Conservation (phyloP, 768 basidiomycete species). For the Boletus reticuloceps region DNA sequence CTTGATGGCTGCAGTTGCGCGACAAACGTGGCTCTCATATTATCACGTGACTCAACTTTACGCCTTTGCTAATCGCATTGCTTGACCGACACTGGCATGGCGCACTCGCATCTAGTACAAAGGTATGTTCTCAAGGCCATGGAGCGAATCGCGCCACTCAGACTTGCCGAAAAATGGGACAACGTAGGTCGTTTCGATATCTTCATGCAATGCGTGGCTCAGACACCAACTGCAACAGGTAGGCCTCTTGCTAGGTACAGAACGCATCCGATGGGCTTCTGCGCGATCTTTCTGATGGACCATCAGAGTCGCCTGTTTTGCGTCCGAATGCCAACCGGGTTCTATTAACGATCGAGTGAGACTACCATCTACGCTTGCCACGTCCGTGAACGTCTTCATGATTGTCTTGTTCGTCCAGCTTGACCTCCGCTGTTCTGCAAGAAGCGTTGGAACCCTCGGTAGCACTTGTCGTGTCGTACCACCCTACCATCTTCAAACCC, state of each 20-base stretch:
- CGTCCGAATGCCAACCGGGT: slow-evolving; percentile 47
- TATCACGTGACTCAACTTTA: slow-evolving; percentile 16
- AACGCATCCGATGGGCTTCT: slow-evolving; percentile 3
- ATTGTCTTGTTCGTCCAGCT: slow-evolving; percentile 42
- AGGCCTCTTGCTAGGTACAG: slow-evolving; percentile 67
- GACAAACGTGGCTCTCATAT: slow-evolving; percentile 9
- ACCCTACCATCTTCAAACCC: slow-evolving; percentile 79
- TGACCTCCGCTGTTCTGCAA: slow-evolving; percentile 66
- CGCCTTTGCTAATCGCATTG: too few relatives aligned
- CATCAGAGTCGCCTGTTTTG: slow-evolving; percentile 51
- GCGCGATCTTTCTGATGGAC: slow-evolving; percentile 4
- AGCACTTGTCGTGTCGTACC: slow-evolving; percentile 76
- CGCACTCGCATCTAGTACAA: slow-evolving; percentile 12
- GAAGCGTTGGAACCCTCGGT: slow-evolving; percentile 64
- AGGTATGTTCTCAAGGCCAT: slow-evolving; percentile 63
- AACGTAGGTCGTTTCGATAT: slow-evolving; percentile 59
- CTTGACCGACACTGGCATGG: slow-evolving; percentile 1
- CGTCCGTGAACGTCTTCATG: slow-evolving; percentile 11
- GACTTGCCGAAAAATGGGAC: slow-evolving; percentile 89
- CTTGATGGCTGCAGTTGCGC: not conserved
- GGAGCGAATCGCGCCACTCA: slow-evolving; percentile 83
- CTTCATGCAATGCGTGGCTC: not conserved
- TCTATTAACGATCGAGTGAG: slow-evolving; percentile 72
- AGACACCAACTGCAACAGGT: slow-evolving; percentile 43
- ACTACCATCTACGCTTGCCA: not conserved